Evolutionary conservation across 2,329 filamentous ascomycete species (phyloP).

Genomic region (Calonectria hawksworthii): DNA sequence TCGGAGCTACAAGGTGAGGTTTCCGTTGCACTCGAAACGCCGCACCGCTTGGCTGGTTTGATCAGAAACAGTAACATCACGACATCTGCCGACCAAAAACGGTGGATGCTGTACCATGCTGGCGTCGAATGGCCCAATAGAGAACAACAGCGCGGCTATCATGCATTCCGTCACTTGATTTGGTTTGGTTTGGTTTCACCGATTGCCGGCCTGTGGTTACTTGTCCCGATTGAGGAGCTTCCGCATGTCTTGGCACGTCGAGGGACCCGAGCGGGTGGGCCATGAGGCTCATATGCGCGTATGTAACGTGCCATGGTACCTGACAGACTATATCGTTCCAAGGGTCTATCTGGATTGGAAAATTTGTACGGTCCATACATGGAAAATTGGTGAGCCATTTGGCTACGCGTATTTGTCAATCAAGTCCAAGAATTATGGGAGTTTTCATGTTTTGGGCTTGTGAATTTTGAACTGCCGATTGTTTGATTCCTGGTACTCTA

Average conservation of each 20-base stretch:
- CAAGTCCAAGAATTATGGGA: neutral
- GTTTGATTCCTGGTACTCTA: neutral
- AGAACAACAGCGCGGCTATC: neutral
- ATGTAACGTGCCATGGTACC: constrained; percentile 3
- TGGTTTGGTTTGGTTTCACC: neutral
- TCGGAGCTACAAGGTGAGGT: neutral
- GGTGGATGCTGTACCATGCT: neutral
- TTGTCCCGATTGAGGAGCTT: neutral
- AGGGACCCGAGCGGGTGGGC: neutral
- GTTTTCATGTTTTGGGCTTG: neutral
- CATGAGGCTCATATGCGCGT: neutral
- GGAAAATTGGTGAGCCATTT: neutral
- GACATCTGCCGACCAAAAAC: neutral
- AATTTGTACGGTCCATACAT: neutral
- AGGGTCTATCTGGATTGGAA: neutral
- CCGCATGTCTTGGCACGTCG: neutral
- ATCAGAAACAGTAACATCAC: neutral
- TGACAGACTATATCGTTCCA: neutral
- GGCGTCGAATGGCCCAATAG: neutral
- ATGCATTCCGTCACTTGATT: neutral
- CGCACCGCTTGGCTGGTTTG: neutral
- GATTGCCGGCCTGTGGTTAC: neutral
- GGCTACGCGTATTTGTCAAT: neutral
- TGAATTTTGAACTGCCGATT: neutral
- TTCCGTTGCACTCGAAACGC: neutral